Evolutionary conservation across 768 basidiomycete species (phyloP).

Genomic region (Hebeloma cylindrosporum): DNA sequence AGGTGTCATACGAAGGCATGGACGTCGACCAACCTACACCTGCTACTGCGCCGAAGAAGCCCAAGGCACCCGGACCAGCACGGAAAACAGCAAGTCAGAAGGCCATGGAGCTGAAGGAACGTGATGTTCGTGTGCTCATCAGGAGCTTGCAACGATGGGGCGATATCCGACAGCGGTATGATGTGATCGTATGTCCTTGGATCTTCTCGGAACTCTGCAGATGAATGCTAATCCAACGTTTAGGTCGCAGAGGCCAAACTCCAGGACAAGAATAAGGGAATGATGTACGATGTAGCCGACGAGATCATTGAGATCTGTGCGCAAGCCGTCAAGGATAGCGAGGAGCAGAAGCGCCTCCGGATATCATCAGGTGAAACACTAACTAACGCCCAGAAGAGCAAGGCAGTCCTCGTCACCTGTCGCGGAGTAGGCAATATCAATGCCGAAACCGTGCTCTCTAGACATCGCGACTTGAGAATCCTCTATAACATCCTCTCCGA

Average conservation of each 20-base stretch:
- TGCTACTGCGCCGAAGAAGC: slow-evolving; percentile 68
- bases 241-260: slow-evolving; percentile 90
- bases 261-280: slow-evolving; percentile 88
- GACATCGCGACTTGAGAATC: slow-evolving; percentile 85
- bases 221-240: slow-evolving; percentile 6
- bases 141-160: slow-evolving; percentile 97
- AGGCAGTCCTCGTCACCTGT: slow-evolving; percentile 92
- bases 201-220: slow-evolving; percentile 5
- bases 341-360: slow-evolving; percentile 73
- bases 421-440: slow-evolving; percentile 92
- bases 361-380: slow-evolving; percentile 84
- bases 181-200: slow-evolving; percentile 65
- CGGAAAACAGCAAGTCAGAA: slow-evolving; percentile 93
- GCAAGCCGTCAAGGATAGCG: slow-evolving; percentile 81
- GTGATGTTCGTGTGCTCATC: slow-evolving; percentile 93
- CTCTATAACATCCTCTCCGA: slow-evolving; percentile 79
- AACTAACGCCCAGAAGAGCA: slow-evolving; percentile 93
- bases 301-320: slow-evolving; percentile 88
- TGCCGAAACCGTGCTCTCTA: slow-evolving; percentile 93
- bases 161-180: slow-evolving; percentile 92
- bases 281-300: slow-evolving; percentile 89
- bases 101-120: slow-evolving; percentile 95
- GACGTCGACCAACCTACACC: slow-evolving; percentile 75
- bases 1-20: slow-evolving; percentile 92
- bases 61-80: slow-evolving; percentile 66